Evolutionary conservation across 768 basidiomycete species (phyloP), one percentile per base, ranked within the genome.

Genomic region (Tylopilus rubrobrunneus): DNA sequence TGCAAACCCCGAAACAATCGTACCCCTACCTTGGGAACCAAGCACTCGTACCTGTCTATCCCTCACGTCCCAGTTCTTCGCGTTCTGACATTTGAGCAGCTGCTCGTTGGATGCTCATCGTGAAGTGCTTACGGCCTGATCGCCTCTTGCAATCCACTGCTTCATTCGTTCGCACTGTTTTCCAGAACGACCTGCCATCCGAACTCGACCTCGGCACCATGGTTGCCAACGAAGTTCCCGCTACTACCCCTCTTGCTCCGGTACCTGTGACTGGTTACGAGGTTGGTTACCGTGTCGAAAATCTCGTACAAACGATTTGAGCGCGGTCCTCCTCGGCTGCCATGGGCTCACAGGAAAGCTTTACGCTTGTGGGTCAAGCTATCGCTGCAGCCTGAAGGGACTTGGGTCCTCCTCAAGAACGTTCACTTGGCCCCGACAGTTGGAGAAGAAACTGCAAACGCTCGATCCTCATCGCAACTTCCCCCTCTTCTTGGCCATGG

Each of bases 261-360:
- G 83, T 94, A 29, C 98, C 96, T 7, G 93, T 99, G 4, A 85
- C 92, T 2, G 97, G 97, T 15, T 96, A 97, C 65, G 97, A 99
- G 67, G 97, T 96, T n/a, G 95, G 94, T 69, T 98, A 95, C 70
- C 84, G 90, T 47, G 91, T 97, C 37, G 94, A 97, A 62, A 86
- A 86, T 60, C 80, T 96, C 41, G 84, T 94, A 59, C 84, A 87
- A 66, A 85, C 84, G 48, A 84, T 84, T 11, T 83, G 85, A 15
- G 78, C 83, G 28, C 83, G 87, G 25, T 94, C 92, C 52, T 78
- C 87, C 2, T 91, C 92, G 2, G 92, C 98, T 23, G 97, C 96
- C 15, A 97, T 99, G 94, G 97, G 97, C 25, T 97, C 96, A 2
- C 89, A 94, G 58, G 97, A 99, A 77, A 95, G 96, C n/a, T 96